Evolutionary conservation across 345 rosid genomes (phyloP), one percentile per base, ranked within the genome.

Genomic region (Linum tenue): DNA sequence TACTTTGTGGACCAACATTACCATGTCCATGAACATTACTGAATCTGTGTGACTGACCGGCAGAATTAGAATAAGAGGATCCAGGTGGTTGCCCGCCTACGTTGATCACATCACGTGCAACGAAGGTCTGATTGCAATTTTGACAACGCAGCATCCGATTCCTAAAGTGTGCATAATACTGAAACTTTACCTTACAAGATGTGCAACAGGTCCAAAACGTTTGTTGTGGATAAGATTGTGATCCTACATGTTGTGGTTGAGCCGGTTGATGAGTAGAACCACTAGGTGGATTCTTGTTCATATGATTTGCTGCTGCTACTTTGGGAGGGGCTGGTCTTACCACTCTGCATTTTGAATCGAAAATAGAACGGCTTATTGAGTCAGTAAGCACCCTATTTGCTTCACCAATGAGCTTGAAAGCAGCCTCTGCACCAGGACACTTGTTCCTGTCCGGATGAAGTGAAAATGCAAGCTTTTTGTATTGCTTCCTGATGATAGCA

Each of bases 401-500:
- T 81, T 92, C 96, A 65, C 83, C 85, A 77, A 92, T 79, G 72
- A 92, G 65, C 80, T 90, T 88, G 68, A 92, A 92, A 75, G 99
- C 99, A 66, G 96, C 77, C 75, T 92, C 99, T 0, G 96, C 90
- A 44, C 99, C 99, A 36, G 85, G 15, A 64, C 85, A 85, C 70
- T 86, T 84, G 70, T 92, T 92, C 75, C 88, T 92, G 63, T 92
- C 97, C 0, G 98, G 98, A 83, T 92, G 99, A 67, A 92, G 91
- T 48, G 78, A 76, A 71, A 92, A 78, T 0, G 92, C 92, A 36
- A 88, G 84, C 83, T 86, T 92, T 78, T 80, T 85, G 73, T 80
- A 87, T 57, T 92, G 99, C 82, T 85, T 88, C 88, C 78, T 88
- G 77, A 92, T 80, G 10, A 79, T 76, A 40, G 61, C 70, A 55